Evolutionary conservation across 2,329 filamentous ascomycete species (phyloP), one percentile per base, ranked within the genome.

Genomic region (Daldinia sp.): DNA sequence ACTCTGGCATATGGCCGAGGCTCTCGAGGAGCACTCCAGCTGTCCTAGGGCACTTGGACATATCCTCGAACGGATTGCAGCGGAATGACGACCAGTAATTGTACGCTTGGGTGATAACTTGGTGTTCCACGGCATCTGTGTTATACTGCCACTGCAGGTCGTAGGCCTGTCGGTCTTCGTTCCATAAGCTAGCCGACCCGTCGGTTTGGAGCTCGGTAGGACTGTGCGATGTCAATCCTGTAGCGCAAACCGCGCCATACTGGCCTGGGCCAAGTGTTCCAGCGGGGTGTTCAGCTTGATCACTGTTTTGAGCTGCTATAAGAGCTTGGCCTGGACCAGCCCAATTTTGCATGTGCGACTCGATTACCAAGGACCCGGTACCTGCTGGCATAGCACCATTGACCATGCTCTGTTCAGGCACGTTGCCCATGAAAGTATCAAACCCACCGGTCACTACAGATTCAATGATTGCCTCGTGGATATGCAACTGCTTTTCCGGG

Each of bases 1-100:
- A 45, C 30, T 55, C 53, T 19, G 58, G 58, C 58, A 61, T 61
- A 15, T 61, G 58, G 15, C 58, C 52, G 4, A 61, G 58, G 17
- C 47, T 61, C 10, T 61, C 51, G 8, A 61, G 51, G 45, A 61
- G 50, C 9, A 51, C 39, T 4, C 58, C 58, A 4, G 58, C 58
- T 2, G 58, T 61, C 15, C 58, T 55, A 19, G 58, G 58, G 19
- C 58, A 61, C 11, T 45, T 55, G 4, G 53, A 34, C 11, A 45
- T 55, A 30, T 61, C 58, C 30, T 61, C 47, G 25, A 35, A 55
- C 2, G 58, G 58, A 41, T 61, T 61, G 17, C 58, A 61, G 13
- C 58, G 51, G 23, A 61, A 61, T 4, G 51, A 55, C 3, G 51
- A 51, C 58, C 58, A 61, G 23, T 55, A 51, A n/a, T 51, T 48